Evolutionary conservation across 2,329 filamentous ascomycete species (phyloP), one percentile per base, ranked within the genome.

Genomic region (Colletotrichum destructivum): DNA sequence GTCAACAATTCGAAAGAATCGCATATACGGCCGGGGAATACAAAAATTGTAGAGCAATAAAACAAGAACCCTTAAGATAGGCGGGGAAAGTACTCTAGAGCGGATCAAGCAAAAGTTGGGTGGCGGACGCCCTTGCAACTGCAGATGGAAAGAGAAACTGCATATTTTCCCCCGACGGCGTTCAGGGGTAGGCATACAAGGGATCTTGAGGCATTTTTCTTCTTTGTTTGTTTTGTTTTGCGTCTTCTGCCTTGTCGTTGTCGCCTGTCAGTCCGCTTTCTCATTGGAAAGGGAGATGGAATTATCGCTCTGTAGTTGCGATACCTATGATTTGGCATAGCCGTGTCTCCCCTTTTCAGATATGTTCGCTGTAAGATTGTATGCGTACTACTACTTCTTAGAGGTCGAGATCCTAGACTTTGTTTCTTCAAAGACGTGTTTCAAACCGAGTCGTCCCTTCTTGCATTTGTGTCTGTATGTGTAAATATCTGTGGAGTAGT

Each of bases 171-270:
- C 54, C 54, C 65, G 60, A 63, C 40, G 69, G 69, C 69, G 69
- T 72, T 72, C 65, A 69, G 47, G 47, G 69, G 65, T 35, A 72
- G 69, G 69, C 69, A 72, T 64, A 61, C 46, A 72, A 51, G 64
- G 54, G 60, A 60, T 64, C 55, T 51, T 42, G 26, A 46, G 44
- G 44, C 61, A 67, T 74, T 66, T 67, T 51, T 44, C 15, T 68
- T 61, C 38, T 70, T 44, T 66, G 35, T 51, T 66, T 62, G 56
- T 54, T 51, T 59, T 62, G 26, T 65, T 64, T 69, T 57, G 49
- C 62, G 44, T 42, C 40, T 47, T 54, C 51, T 26, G 15, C 8
- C 11, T 49, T 40, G 16, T 69, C 31, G 3, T 18, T 52, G 55
- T 23, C 31, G 13, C 42, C n/a, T n/a, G 55, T n/a, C 15, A 40